Base-by-base conservation (phyloP, 345 rosid species). In the Clausena lansium region DNA sequence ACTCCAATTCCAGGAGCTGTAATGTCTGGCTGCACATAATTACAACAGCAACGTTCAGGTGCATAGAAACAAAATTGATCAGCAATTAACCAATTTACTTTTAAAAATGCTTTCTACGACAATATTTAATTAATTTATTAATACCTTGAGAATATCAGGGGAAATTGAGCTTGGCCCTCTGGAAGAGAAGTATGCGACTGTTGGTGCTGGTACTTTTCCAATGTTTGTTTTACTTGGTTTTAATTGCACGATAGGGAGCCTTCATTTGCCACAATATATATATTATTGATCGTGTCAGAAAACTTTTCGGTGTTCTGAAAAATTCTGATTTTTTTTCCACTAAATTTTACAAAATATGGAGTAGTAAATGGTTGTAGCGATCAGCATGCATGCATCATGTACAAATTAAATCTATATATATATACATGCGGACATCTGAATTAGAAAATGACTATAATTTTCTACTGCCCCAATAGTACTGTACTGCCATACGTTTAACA, bases 91-190 rank as follows among this genome's bases (percentile, higher is more conserved):
- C 15, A 41, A 30, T 30, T 30, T 30, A 30, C 1, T 41, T 41
- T 35, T 41, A 2, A 41, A 3, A 41, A 10, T 41, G 50, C 10
- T n/a, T n/a, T n/a, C n/a, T n/a, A n/a, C n/a, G n/a, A n/a, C n/a
- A n/a, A n/a, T 41, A 41, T 10, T 41, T 41, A 41, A 66, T 27
- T 7, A 66, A 9, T 36, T 22, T 9, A 3, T 20, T 2, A 17
- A 6, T 80, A 88, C 94, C 92, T 93, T 91, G 78, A 93, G 92
- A 81, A 93, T 81, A 73, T 90, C 89, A 24, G 91, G 91, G 67
- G 89, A 77, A 58, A 88, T 77, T 9, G 92, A 83, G 76, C 88
- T 93, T 38, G 97, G 91, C 27, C 91, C 91, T 73, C 87, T 83
- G 15, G 87, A 82, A 35, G 89, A 88, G 81, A 77, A 88, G 73